Conservation (phyloP, 164 flowering plant genomes). For the Vitis cinerea region DNA sequence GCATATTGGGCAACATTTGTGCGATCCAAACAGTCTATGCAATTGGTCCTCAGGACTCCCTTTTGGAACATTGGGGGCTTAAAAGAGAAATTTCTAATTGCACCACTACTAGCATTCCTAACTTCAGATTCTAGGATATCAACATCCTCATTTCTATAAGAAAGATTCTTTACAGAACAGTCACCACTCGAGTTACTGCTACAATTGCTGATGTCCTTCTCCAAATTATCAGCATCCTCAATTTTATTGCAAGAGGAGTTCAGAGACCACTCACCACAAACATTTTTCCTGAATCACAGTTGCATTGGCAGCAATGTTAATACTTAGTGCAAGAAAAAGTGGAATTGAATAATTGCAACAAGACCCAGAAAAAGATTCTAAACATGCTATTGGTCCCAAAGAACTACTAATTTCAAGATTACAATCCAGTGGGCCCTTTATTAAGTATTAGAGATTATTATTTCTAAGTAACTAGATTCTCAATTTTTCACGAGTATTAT, state of each 20-base stretch:
- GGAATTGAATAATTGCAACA: background rate
- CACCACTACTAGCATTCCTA: constrained; percentile 19
- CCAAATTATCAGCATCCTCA: too few species aligned
- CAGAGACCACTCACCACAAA: constrained; percentile 14
- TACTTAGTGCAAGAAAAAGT: background rate
- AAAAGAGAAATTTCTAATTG: constrained; percentile 17
- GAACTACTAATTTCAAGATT: background rate
- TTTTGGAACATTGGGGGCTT: constrained; percentile 59
- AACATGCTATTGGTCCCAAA: background rate
- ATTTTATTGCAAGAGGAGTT: too few species aligned
- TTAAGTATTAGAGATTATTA: too few species aligned
- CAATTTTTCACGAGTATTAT: too few species aligned
- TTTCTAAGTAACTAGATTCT: too few species aligned
- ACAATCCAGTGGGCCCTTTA: background rate
- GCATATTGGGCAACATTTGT: constrained; percentile 96
- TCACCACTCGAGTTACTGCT: constrained; percentile 9
- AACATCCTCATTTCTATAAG: constrained; percentile 25
- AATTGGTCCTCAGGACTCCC: constrained; percentile 91
- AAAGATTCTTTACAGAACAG: constrained; percentile 10
- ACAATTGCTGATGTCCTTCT: background rate
- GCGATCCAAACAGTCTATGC: constrained; percentile 98
- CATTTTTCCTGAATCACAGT: constrained; percentile 34
- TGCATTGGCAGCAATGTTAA: too few species aligned
- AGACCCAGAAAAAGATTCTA: background rate
- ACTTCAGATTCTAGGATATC: constrained; percentile 30